A percentile compares a stretch with the other conserved stretches of the same genome.
Evolutionary conservation across 1,284 basidiomycete genomes (phyloP).

Genomic region (Apiotrichum gamsii): DNA sequence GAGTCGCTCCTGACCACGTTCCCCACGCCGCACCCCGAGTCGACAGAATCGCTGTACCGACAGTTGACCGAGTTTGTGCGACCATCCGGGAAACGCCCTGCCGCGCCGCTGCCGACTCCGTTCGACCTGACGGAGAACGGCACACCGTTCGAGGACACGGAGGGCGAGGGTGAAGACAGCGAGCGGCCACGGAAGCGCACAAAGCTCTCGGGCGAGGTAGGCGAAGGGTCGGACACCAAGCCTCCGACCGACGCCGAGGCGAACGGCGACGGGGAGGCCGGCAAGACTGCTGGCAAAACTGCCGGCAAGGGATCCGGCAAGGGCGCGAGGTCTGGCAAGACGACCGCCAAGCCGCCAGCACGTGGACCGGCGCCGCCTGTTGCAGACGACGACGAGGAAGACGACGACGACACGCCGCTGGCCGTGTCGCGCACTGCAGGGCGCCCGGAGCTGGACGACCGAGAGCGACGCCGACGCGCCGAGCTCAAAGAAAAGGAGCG

Average conservation of each 20-base stretch:
- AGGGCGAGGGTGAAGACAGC: slow-evolving; percentile 19
- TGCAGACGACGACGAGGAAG: slow-evolving; percentile 20
- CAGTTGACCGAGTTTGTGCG: slow-evolving; percentile 55
- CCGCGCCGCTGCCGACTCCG: slow-evolving; percentile 21
- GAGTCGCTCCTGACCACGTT: slow-evolving; percentile 66
- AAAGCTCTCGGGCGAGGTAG: slow-evolving; percentile 6
- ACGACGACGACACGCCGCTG: slow-evolving; percentile 32
- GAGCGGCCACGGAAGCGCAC: slow-evolving; percentile 25
- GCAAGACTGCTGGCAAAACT: slow-evolving; percentile 17
- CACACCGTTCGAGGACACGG: slow-evolving; percentile 14
- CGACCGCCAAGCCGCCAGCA: slow-evolving; percentile 20
- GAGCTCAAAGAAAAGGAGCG: slow-evolving; percentile 54
- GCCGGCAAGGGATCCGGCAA: slow-evolving; percentile 21
- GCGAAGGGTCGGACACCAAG: too few species aligned
- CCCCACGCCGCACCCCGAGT: slow-evolving; percentile 65
- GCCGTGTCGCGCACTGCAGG: slow-evolving; percentile 21
- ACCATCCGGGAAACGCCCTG: slow-evolving; percentile 38
- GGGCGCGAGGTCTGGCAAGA: slow-evolving; percentile 11
- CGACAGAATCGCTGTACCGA: slow-evolving; percentile 57
- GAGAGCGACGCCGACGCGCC: slow-evolving; percentile 49
- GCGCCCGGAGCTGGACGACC: slow-evolving; percentile 36
- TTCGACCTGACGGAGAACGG: slow-evolving; percentile 27
- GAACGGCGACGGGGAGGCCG: slow-evolving; percentile 14
- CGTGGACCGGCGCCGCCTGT: background rate
- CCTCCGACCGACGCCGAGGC: too few species aligned